Evolutionary conservation across 176 grass and related monocot genomes (phyloP), one percentile per base, ranked within the genome.

Genomic region (Alopecurus myosuroides): DNA sequence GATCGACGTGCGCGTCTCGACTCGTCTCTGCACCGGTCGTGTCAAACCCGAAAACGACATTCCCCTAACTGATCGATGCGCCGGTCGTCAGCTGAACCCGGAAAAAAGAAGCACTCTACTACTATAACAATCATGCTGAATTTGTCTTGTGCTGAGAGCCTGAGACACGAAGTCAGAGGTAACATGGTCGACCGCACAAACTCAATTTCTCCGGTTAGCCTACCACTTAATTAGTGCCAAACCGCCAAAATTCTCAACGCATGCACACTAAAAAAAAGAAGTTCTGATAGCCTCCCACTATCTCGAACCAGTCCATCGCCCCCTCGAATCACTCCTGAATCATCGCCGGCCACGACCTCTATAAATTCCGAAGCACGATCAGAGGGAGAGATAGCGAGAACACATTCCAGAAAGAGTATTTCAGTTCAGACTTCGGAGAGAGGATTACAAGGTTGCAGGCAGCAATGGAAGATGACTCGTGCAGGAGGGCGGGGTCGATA

Each of bases 401-500:
- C 11, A 6, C 1, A 10, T 11, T 50, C 71, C 22, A 2, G 12
- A 74, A 28, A 72, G 15, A 73, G 42, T 25, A 11, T 46, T 49
- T 20, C 7, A 7, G 5, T 33, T 2, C 61, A 25, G 11, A 15
- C 12, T 18, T 28, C 17, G 29, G 11, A 70, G 11, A 62, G 12
- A 19, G 25, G 11, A 1, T 77, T 58, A 22, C 7, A 45, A 22
- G 55, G 26, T 70, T 4, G 76, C 23, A 9, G 82, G 45, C n/a
- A 15, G 60, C 39, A 30, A 91, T 92, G 62, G 94, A 92, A 70
- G 94, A 92, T 15, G 89, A 89, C 61, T 94, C 92, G 31, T 98
- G 79, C 76, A 84, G 78, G 92, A 89, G 88, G 70, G 86, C 95
- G n/a, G 92, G 90, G 17, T 78, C 86, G 60, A 26, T 98, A 22